phyloP scores from a whole-genome alignment of 768 basidiomycete species.

The Panus rudis region DNA sequence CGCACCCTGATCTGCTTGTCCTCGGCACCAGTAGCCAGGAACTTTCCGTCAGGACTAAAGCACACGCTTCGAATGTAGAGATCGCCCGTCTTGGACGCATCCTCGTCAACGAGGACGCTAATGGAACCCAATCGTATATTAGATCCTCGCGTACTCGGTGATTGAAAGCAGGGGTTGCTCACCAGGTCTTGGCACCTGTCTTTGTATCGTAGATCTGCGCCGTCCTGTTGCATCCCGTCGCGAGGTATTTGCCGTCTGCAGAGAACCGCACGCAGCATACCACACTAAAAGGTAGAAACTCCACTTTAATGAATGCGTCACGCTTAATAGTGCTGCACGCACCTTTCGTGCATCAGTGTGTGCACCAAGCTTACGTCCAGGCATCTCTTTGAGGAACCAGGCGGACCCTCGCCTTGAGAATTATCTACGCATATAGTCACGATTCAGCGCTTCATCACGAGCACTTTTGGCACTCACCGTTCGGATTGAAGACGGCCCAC shows the following conservation, averaged over 20 bases:
- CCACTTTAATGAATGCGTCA: background rate
- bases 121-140: background rate
- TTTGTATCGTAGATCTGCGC: conserved; percentile 94
- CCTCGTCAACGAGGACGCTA: conserved; percentile 74
- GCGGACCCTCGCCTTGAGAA: too few species aligned
- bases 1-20: conserved; percentile 86
- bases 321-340: conserved; percentile 13
- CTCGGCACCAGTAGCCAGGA: conserved; percentile 77
- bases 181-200: conserved; percentile 83
- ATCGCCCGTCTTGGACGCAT: conserved; percentile 68
- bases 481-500: conserved; percentile 84
- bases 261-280: conserved; percentile 93
- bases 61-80: conserved; percentile 86
- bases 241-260: conserved; percentile 86
- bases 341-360: conserved; percentile 90
- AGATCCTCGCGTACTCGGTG: background rate
- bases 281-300: conserved; percentile 36
- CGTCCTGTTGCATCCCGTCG: conserved; percentile 93
- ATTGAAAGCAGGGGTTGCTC: too few species aligned
- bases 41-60: conserved; percentile 68
- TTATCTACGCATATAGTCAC: too few species aligned
- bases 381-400: too few species aligned
- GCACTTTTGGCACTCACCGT: conserved; percentile 31
- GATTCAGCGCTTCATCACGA: too few species aligned
- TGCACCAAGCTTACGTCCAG: conserved; percentile 79